Conservation (phyloP, 345 rosid species). For the Abelmoschus esculentus region DNA sequence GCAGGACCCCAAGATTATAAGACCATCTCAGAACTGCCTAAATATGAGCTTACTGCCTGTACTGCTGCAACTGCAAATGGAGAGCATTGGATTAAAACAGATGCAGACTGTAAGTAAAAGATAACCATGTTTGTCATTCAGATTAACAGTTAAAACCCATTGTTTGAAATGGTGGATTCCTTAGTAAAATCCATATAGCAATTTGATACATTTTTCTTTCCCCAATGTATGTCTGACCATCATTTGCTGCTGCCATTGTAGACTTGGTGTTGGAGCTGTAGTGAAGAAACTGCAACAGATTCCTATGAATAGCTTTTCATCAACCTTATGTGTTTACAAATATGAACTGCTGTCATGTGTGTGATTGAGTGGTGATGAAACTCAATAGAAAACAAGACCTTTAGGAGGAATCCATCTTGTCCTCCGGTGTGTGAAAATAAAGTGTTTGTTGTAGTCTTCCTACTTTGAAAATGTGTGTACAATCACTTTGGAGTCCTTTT, state of each 20-base stretch:
- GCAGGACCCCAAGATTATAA: constrained; percentile 20
- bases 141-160: background rate
- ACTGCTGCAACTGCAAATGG: constrained; percentile 3
- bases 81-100: constrained; percentile 91
- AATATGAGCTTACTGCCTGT: constrained; percentile 22
- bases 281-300: background rate
- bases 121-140: background rate
- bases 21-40: constrained; percentile 28
- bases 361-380: background rate
- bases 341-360: background rate
- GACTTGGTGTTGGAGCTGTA: background rate
- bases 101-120: constrained; percentile 69
- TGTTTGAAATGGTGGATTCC: background rate
- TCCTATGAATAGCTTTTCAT: background rate
- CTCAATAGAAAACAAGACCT: too few species aligned
- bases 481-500: too few species aligned
- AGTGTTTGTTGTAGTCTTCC: background rate
- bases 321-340: background rate
- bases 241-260: background rate
- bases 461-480: background rate
- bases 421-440: background rate
- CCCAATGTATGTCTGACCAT: background rate
- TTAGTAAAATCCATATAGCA: too few species aligned
- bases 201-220: background rate
- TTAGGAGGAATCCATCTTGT: too few species aligned